phyloP scores from a whole-genome alignment of 495 filamentous ascomycete genomes.

The Aspergillus bertholletiae region DNA sequence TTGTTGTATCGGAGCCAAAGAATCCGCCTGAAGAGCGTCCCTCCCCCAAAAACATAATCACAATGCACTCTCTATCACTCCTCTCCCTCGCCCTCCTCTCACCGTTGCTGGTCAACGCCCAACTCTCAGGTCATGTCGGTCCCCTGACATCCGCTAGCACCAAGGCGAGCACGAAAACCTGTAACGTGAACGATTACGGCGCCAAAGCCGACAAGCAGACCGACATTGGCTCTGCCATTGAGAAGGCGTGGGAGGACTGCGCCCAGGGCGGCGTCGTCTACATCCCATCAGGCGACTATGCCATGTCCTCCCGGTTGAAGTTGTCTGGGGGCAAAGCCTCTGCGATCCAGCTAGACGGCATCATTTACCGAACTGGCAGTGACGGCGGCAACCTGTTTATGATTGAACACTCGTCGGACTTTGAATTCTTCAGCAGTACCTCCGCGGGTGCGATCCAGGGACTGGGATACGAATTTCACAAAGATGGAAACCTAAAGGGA shows the following conservation, averaged over 20 bases:
- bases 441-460: slow-evolving; percentile 43
- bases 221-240: slow-evolving; percentile 38
- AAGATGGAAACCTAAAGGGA: slow-evolving; percentile 13
- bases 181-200: slow-evolving; percentile 21
- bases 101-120: slow-evolving; percentile 1
- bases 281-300: slow-evolving; percentile 22
- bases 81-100: neutral
- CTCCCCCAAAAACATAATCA: neutral
- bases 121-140: slow-evolving; percentile 19
- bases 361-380: slow-evolving; percentile 36
- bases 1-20: neutral
- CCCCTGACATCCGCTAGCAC: slow-evolving; percentile 23
- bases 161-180: slow-evolving; percentile 21
- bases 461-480: slow-evolving; percentile 34
- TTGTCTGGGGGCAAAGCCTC: slow-evolving; percentile 29
- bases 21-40: neutral
- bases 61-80: neutral
- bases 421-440: slow-evolving; percentile 41
- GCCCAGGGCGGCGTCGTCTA: slow-evolving; percentile 20
- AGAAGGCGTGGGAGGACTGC: slow-evolving; percentile 37
- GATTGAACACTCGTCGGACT: slow-evolving; percentile 39
- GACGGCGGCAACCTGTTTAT: slow-evolving; percentile 41
- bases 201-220: slow-evolving; percentile 29
- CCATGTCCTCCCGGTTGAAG: slow-evolving; percentile 21
- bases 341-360: slow-evolving; percentile 43